A percentile compares a stretch with the other conserved stretches of the same genome.
Conservation (phyloP, 2,329 filamentous ascomycete genomes). For the Diaporthe amygdali region DNA sequence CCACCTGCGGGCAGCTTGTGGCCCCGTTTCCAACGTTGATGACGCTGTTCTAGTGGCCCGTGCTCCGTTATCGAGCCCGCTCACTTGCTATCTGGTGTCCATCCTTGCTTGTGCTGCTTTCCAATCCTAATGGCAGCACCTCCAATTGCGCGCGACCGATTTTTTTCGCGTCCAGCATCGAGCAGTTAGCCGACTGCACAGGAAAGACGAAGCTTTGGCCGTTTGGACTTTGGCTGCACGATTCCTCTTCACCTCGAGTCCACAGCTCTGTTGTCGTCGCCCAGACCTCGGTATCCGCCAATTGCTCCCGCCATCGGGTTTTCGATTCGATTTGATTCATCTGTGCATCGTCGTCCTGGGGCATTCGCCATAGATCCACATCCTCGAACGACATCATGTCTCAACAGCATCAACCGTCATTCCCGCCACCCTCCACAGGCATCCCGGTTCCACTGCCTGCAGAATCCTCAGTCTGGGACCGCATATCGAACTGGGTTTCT, state of each 20-base stretch:
- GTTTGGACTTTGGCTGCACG: neutral
- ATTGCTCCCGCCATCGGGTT: conserved; percentile 6
- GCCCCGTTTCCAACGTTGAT: neutral
- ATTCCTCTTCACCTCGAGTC: neutral
- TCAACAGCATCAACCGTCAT: conserved; percentile 43
- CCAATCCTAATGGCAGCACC: conserved; percentile 16
- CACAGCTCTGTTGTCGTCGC: neutral
- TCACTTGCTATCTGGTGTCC: conserved; percentile 5
- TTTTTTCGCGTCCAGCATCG: conserved; percentile 22
- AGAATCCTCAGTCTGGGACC: conserved; percentile 82
- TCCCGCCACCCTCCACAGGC: conserved; percentile 49
- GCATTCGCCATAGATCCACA: neutral
- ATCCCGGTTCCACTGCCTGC: conserved; percentile 55
- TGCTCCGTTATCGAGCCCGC: conserved; percentile 1
- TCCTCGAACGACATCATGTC: conserved; percentile 39
- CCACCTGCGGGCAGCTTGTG: conserved; percentile 1
- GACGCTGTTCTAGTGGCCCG: conserved; percentile 11
- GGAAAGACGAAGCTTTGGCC: conserved; percentile 10
- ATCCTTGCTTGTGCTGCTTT: conserved; percentile 16
- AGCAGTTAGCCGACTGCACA: conserved; percentile 2
- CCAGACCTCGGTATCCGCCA: neutral
- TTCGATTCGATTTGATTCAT: neutral
- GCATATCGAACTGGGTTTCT: conserved; percentile 87
- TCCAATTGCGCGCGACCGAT: conserved; percentile 22
- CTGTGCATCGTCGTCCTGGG: conserved; percentile 4